Evolutionary conservation across 768 basidiomycete genomes (phyloP).

Genomic region (Boletus huronensis): DNA sequence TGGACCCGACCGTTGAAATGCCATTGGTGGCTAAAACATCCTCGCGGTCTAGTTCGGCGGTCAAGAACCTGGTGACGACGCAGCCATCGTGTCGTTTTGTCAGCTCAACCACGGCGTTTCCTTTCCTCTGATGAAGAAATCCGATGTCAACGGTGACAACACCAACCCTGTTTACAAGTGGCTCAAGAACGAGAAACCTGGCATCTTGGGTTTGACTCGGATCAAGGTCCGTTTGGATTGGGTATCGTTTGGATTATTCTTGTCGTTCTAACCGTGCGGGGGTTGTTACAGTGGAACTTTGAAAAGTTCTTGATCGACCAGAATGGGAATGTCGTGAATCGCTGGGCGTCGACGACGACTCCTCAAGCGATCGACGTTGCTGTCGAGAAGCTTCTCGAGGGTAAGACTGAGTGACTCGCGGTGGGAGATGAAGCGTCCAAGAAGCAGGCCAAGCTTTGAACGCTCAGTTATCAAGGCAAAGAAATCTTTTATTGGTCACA

Average conservation of each 20-base stretch:
- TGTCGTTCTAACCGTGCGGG: not conserved
- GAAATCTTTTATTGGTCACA: not conserved
- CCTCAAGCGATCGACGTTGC: slow-evolving; percentile 61
- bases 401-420: slow-evolving; percentile 18
- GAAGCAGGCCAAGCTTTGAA: slow-evolving; percentile 14
- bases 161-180: slow-evolving; percentile 83
- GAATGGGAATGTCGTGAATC: slow-evolving; percentile 69
- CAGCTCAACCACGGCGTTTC: slow-evolving; percentile 81
- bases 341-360: slow-evolving; percentile 75
- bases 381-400: slow-evolving; percentile 54
- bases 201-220: slow-evolving; percentile 62
- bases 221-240: slow-evolving; percentile 58
- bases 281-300: slow-evolving; percentile 71
- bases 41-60: slow-evolving; percentile 58
- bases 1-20: not conserved
- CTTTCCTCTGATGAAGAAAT: slow-evolving; percentile 91
- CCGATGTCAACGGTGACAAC: slow-evolving; percentile 85
- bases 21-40: not conserved
- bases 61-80: slow-evolving; percentile 83
- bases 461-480: not conserved
- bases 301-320: slow-evolving; percentile 85
- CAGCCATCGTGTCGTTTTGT: slow-evolving; percentile 72
- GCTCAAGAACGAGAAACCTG: slow-evolving; percentile 78
- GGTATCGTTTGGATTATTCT: not conserved
- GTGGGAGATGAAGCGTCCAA: not conserved